These are phyloP conservation scores for Pleurotus tuoliensis DNA, from an alignment of 768 basidiomycete species.

Conservation along the genomic window DNA sequence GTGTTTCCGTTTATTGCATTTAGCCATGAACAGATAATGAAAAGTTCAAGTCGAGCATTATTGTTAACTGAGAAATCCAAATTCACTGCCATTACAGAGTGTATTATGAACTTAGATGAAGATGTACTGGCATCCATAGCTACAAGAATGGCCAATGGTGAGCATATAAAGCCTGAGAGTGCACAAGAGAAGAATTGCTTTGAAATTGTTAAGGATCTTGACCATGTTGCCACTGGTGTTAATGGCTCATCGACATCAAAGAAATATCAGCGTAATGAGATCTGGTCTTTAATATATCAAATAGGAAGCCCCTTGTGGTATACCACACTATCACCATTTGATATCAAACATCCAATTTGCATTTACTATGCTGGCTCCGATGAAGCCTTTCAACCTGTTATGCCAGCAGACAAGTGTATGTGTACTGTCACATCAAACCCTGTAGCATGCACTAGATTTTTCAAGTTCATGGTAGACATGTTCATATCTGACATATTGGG, in stretches of 20 bases:
- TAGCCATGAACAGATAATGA: constrained; percentile 10
- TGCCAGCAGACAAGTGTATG: constrained; percentile 11
- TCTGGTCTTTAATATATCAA: too few relatives aligned
- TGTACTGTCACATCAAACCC: too few relatives aligned
- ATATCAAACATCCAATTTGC: constrained; percentile 3
- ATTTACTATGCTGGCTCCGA: constrained; percentile 18
- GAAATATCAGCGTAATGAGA: too few relatives aligned
- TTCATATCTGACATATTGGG: constrained; percentile 22
- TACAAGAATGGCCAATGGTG: constrained; percentile 17
- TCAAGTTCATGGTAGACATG: too few relatives aligned
- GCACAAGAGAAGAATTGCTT: constrained; percentile 32
- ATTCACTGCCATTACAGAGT: constrained; percentile 20
- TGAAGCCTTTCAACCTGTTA: neutral
- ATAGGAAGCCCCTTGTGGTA: constrained; percentile 12
- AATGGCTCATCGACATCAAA: constrained; percentile 17
- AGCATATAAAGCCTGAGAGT: constrained; percentile 20
- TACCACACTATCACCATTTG: neutral
- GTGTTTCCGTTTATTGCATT: constrained; percentile 20
- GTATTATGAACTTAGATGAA: constrained; percentile 14
- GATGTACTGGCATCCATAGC: constrained; percentile 8
- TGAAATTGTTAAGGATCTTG: constrained; percentile 26
- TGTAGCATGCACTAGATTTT: too few relatives aligned
- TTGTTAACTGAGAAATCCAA: constrained; percentile 19
- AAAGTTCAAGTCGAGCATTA: constrained; percentile 19
- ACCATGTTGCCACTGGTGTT: constrained; percentile 28